A percentile compares a stretch with the other conserved stretches of the same genome.
phyloP scores from a whole-genome alignment of 2,329 filamentous ascomycete species.

The Bipolaris victoriae region DNA sequence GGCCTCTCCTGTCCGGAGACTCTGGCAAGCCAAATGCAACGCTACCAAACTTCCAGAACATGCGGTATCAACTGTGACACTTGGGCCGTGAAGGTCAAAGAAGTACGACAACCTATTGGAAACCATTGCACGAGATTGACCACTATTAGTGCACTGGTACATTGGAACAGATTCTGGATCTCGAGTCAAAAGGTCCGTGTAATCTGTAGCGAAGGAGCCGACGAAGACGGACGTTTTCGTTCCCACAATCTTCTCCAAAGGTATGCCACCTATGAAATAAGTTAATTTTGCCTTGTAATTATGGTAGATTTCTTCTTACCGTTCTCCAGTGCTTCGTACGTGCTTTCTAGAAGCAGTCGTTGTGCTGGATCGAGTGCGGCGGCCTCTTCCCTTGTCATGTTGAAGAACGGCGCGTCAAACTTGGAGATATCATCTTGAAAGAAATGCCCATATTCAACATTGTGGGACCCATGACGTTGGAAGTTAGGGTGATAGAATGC shows the following conservation, averaged over 20 bases:
- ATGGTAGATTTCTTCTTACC: neutral
- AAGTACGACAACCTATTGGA: slow-evolving; percentile 29
- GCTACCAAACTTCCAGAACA: slow-evolving; percentile 32
- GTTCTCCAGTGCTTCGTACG: slow-evolving; percentile 2
- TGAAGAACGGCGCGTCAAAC: slow-evolving; percentile 5
- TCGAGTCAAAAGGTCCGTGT: slow-evolving; percentile 4
- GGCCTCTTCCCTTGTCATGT: neutral
- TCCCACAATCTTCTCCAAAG: neutral
- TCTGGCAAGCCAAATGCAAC: slow-evolving; percentile 27
- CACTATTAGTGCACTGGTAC: no score
- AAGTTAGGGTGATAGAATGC: no score
- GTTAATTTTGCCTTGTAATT: no score
- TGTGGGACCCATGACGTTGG: no score
- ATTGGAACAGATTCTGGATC: neutral
- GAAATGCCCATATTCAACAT: neutral
- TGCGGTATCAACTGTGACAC: slow-evolving; percentile 33
- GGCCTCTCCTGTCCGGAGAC: slow-evolving; percentile 4
- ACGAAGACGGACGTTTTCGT: slow-evolving; percentile 21
- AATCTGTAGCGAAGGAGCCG: slow-evolving; percentile 18
- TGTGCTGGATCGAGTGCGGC: neutral
- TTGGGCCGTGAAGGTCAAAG: slow-evolving; percentile 32
- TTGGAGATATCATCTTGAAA: neutral
- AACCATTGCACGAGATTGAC: no score
- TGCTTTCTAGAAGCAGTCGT: neutral
- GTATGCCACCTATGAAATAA: neutral